Conservation (phyloP, 2,329 filamentous ascomycete species). For the Amylocarpus encephaloides region DNA sequence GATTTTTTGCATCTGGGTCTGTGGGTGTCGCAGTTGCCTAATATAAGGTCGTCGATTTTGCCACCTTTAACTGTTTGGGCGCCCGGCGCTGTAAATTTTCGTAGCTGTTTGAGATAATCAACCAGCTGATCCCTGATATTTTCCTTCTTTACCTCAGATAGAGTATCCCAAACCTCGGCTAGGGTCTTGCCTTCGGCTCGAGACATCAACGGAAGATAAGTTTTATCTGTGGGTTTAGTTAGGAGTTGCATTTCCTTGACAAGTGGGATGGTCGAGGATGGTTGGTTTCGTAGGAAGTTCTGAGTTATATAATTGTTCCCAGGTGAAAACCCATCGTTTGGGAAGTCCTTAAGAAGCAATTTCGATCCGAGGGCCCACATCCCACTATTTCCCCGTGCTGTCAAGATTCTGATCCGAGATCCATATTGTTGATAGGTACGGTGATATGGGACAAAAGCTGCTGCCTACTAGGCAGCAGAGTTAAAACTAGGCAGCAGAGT, state of each 20-base stretch:
- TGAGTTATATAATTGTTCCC: conserved; percentile 15
- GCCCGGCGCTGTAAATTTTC: conserved; percentile 12
- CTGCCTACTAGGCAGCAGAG: too few species aligned
- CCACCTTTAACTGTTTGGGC: conserved; percentile 11
- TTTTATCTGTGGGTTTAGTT: conserved; percentile 9
- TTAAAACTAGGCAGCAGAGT: too few species aligned
- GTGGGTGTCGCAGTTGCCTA: conserved; percentile 5
- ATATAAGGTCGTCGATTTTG: conserved; percentile 6
- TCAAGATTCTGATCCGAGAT: conserved; percentile 11
- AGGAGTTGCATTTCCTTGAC: conserved; percentile 10
- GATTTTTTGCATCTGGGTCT: conserved; percentile 12
- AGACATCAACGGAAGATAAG: conserved; percentile 11
- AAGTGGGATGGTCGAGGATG: conserved; percentile 10
- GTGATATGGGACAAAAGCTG: too few species aligned
- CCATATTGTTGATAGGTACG: too few species aligned
- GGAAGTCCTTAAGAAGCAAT: conserved; percentile 12
- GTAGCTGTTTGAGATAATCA: conserved; percentile 4
- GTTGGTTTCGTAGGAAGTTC: conserved; percentile 12
- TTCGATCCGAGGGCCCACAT: conserved; percentile 13
- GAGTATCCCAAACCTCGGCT: conserved; percentile 9
- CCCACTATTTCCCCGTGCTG: conserved; percentile 5
- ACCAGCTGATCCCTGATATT: conserved; percentile 8
- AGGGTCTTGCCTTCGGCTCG: conserved; percentile 11
- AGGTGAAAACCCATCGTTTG: conserved; percentile 8
- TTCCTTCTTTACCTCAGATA: conserved; percentile 9